Evolutionary conservation across 2,329 filamentous ascomycete species (phyloP).

Genomic region (Clonostachys rosea): DNA sequence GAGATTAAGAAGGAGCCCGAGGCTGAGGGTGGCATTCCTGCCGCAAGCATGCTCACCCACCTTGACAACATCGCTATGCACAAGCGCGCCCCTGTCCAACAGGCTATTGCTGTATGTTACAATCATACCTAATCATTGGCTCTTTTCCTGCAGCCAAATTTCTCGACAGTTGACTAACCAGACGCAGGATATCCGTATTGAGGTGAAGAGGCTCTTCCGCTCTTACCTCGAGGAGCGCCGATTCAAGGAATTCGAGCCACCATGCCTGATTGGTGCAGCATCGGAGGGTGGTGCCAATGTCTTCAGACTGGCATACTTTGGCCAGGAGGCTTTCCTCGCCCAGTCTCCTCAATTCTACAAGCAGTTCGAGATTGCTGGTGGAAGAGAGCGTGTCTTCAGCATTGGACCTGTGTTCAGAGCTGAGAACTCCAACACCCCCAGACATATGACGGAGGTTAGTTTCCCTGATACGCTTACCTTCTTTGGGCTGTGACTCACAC

Average conservation of each 20-base stretch:
- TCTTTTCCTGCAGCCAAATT: background rate
- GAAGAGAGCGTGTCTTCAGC: slow-evolving; percentile 72
- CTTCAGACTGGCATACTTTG: slow-evolving; percentile 88
- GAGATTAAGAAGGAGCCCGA: slow-evolving; percentile 30
- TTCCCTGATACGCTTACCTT: background rate
- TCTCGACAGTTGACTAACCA: slow-evolving; percentile 8
- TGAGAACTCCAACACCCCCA: slow-evolving; percentile 80
- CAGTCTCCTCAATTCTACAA: slow-evolving; percentile 86
- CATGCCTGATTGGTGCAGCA: slow-evolving; percentile 83
- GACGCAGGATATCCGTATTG: slow-evolving; percentile 31
- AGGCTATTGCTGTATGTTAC: slow-evolving; percentile 70
- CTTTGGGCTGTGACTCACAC: background rate
- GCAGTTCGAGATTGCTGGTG: slow-evolving; percentile 78
- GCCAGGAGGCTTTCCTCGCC: slow-evolving; percentile 72
- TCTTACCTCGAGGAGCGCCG: slow-evolving; percentile 72
- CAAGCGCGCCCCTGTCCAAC: slow-evolving; percentile 85
- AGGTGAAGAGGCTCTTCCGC: slow-evolving; percentile 65
- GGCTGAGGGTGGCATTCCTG: slow-evolving; percentile 39
- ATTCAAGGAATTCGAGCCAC: slow-evolving; percentile 83
- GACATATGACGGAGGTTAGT: slow-evolving; percentile 73
- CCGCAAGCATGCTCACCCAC: slow-evolving; percentile 78
- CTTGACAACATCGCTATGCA: slow-evolving; percentile 92
- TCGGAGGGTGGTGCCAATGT: slow-evolving; percentile 93
- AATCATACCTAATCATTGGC: slow-evolving; percentile 8
- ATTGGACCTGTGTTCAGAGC: slow-evolving; percentile 80